Conservation (phyloP, 129 eudicot genomes). For the Smallanthus sonchifolius region DNA sequence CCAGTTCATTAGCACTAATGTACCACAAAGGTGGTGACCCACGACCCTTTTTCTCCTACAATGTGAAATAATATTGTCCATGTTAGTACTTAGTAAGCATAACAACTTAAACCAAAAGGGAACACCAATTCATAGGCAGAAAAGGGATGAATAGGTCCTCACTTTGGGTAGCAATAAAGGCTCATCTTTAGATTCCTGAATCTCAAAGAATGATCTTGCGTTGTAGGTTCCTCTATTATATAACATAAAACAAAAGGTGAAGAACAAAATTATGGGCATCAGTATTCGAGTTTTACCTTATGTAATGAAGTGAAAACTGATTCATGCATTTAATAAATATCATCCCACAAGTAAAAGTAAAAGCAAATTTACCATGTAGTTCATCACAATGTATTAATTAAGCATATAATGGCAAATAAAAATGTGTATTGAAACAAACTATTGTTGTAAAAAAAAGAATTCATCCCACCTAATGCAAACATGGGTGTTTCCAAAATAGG, state of each 20-base stretch:
- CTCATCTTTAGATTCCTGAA: constrained; percentile 54
- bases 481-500: too few species aligned
- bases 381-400: too few species aligned
- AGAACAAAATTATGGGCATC: not conserved
- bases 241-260: constrained; percentile 32
- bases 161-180: constrained; percentile 58
- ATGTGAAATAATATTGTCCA: constrained; percentile 6
- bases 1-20: constrained; percentile 69
- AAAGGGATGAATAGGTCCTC: constrained; percentile 16
- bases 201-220: constrained; percentile 39
- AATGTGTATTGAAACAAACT: too few species aligned
- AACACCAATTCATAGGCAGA: not conserved
- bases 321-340: too few species aligned
- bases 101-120: constrained; percentile 9
- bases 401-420: too few species aligned
- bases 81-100: constrained; percentile 10
- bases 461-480: too few species aligned
- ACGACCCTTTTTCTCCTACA: constrained; percentile 81
- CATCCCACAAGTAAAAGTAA: too few species aligned
- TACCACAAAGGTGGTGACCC: constrained; percentile 81
- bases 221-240: constrained; percentile 41
- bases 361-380: too few species aligned
- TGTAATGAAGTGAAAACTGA: too few species aligned
- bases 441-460: too few species aligned
- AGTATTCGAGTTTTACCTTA: not conserved